Conservation (phyloP, 2,329 filamentous ascomycete species). For the Clarireedia monteithiana region DNA sequence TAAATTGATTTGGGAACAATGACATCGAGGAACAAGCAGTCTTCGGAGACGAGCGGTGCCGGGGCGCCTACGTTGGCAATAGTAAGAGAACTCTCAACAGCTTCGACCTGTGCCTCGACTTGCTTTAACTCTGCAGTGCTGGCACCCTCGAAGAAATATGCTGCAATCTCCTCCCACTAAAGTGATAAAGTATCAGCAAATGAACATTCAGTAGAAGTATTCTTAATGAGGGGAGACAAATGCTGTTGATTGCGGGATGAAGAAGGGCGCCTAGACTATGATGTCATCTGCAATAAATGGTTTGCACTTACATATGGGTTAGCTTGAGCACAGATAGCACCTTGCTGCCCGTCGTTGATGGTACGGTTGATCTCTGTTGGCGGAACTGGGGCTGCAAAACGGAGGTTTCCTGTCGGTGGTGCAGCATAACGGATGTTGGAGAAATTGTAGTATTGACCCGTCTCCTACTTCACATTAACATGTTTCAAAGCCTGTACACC, state of each 20-base stretch:
- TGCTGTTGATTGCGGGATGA: background rate
- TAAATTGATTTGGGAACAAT: conserved; percentile 35
- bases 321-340: conserved; percentile 17
- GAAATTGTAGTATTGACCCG: conserved; percentile 32
- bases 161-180: conserved; percentile 1
- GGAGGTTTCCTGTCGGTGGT: conserved; percentile 35
- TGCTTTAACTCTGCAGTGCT: background rate
- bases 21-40: conserved; percentile 42
- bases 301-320: conserved; percentile 10
- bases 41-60: conserved; percentile 28
- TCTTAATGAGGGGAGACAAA: background rate
- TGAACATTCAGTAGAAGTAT: background rate
- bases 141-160: background rate
- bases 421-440: conserved; percentile 39
- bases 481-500: background rate
- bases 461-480: conserved; percentile 19
- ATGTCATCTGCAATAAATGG: background rate
- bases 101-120: background rate
- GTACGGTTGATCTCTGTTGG: conserved; percentile 26
- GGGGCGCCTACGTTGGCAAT: conserved; percentile 3
- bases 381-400: conserved; percentile 36
- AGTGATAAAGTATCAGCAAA: background rate
- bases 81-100: background rate
- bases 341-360: conserved; percentile 23
- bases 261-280: background rate